Evolutionary conservation across 441 rosid species (phyloP), one percentile per base, ranked within the genome.

Genomic region (Pelargonium myrrhifolium): DNA sequence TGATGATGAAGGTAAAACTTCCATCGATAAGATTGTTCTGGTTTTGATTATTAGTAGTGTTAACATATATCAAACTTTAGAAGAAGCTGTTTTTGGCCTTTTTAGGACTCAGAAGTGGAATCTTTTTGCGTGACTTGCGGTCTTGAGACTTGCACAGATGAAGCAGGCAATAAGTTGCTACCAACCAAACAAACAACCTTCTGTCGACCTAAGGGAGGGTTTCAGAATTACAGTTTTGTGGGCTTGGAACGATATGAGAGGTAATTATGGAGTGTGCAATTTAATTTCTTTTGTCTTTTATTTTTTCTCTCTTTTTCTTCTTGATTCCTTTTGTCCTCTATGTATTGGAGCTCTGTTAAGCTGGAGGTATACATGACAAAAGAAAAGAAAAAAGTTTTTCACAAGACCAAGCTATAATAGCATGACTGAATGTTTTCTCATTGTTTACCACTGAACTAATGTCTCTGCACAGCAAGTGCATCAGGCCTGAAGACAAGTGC

Each of bases 51-150:
- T 53, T 37, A 22, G 21, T 15, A 42, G 71, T 9, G 56, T 71
- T 62, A 45, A 14, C 11, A 9, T 37, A 56, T 59, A 51, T 18
- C 72, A 12, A 68, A 49, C 62, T 7, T 47, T 11, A 47, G 10
- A 68, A 73, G 22, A 68, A 73, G 49, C 40, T 65, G 71, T 28
- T 2, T 66, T 43, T 62, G 28, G 6, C 53, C 37, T 67, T 74
- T 70, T 40, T 63, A 93, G 98, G 97, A 90, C 71, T 69, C 84
- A 24, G 91, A 90, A 65, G 71, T 80, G 74, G 87, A 88, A 68
- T 72, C 78, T n/a, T 68, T 93, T 61, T 90, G 98, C 84, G 81
- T 80, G 31, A 90, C 87, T 60, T 90, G 88, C 66, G 89, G 96
- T 68, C 91, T 93, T 15, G 75, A 86, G 82, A 82, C 79, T 42